Evolutionary conservation across 208 protist species (phyloP), one percentile per base, ranked within the genome.

Genomic region (Leishmania amazonensis): DNA sequence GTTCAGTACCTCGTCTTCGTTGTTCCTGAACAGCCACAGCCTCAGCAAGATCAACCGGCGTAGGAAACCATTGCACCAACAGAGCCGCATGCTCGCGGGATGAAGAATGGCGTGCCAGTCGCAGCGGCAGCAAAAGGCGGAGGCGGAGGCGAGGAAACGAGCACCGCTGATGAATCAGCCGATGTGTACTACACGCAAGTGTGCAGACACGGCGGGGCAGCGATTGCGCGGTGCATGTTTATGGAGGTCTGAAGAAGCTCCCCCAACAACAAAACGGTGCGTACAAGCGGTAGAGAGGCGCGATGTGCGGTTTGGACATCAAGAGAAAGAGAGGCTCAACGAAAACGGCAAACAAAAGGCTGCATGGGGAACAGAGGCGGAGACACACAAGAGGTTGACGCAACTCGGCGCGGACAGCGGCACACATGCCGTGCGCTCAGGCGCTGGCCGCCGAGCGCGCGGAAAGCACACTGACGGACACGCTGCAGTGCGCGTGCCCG

Each of bases 1-100:
- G 45, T 57, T 58, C n/a, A 83, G 72, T 1, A 78, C 47, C 47
- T 83, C 73, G 31, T 83, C 71, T 15, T 76, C 73, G 38, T 45
- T 73, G 73, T 78, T 78, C 31, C 72, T 47, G 28, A 83, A 83
- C 13, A 78, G 73, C 79, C 73, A 83, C 72, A 83, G 35, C 2
- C 79, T 60, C 24, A 83, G 17, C 40, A 47, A 21, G 49, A 57
- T 60, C 17, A 73, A 35, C 31, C 73, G 79, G 0, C 60, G 72
- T n/a, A 78, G 51, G 38, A 83, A 64, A 9, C 42, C 73, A 49
- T 83, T 60, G 62, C 51, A 73, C 60, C 70, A 64, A 42, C 64
- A 78, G 9, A 78, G 60, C 28, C 40, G 73, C 60, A 83, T 76
- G 15, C 60, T 40, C 15, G 0, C 7, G 1, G 28, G 31, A 38